phyloP scores from a whole-genome alignment of 495 filamentous ascomycete species.

The Arthonia radiata region DNA sequence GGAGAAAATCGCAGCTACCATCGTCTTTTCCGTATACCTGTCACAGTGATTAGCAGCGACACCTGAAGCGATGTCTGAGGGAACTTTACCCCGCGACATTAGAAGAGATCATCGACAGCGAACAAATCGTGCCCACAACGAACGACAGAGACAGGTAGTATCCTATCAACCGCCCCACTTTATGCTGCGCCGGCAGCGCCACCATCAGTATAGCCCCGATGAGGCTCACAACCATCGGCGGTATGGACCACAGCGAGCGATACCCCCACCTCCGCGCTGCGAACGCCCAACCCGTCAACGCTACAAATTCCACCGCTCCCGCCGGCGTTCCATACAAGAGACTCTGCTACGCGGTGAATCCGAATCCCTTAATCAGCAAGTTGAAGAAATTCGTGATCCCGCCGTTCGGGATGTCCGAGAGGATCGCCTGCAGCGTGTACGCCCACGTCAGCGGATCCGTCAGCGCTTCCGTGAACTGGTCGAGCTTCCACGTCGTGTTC shows the following conservation, averaged over 20 bases:
- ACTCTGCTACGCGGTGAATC: constrained; percentile 27
- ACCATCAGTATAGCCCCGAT: constrained; percentile 12
- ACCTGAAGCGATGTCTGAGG: too few species aligned
- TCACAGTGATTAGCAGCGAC: too few species aligned
- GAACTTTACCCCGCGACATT: constrained; percentile 32
- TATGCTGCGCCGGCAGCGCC: constrained; percentile 19
- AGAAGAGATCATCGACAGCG: constrained; percentile 11
- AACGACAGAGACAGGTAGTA: constrained; percentile 17
- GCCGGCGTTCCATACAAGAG: constrained; percentile 26
- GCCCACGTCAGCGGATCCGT: constrained; percentile 25
- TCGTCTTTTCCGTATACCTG: too few species aligned
- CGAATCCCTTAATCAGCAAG: constrained; percentile 25
- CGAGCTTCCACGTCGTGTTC: constrained; percentile 22
- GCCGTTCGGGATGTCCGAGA: constrained; percentile 10
- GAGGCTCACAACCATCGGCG: constrained; percentile 18
- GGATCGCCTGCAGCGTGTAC: constrained; percentile 12
- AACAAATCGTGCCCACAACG: constrained; percentile 18
- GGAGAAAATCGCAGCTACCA: too few species aligned
- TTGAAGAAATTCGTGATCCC: constrained; percentile 11
- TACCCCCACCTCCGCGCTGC: constrained; percentile 17
- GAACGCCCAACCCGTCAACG: constrained; percentile 15
- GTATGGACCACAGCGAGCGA: constrained; percentile 14
- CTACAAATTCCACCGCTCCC: constrained; percentile 16
- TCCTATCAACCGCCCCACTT: constrained; percentile 27
- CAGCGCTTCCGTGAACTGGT: constrained; percentile 22